Conservation (phyloP, 2,329 filamentous ascomycete genomes). For the Penicillium sp. region DNA sequence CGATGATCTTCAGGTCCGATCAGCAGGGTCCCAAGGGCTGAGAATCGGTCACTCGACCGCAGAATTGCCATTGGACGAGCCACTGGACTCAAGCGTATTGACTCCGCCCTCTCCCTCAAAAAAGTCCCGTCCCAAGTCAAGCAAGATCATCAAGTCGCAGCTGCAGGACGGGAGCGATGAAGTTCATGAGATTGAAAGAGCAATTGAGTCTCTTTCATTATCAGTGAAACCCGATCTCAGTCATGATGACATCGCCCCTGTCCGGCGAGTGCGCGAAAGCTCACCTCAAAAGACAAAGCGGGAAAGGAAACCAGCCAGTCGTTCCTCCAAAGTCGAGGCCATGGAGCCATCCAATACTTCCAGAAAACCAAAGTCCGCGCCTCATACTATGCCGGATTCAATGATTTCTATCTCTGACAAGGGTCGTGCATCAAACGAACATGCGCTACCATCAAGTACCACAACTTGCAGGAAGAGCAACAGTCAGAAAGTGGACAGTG, state of each 20-base stretch:
- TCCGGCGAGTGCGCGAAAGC: not conserved
- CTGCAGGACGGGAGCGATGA: not conserved
- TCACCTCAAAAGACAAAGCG: not conserved
- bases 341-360: not conserved
- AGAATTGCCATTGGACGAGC: not conserved
- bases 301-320: not conserved
- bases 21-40: slow-evolving; percentile 7
- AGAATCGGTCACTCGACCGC: slow-evolving; percentile 29
- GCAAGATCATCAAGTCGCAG: not conserved
- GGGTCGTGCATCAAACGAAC: not conserved
- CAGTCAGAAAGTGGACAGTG: not conserved
- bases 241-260: not conserved
- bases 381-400: not conserved
- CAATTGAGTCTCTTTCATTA: slow-evolving; percentile 22
- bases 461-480: not conserved
- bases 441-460: not conserved
- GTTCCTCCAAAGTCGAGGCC: not conserved
- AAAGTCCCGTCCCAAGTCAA: not conserved
- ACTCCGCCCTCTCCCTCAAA: not conserved
- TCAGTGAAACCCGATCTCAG: slow-evolving; percentile 4
- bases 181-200: slow-evolving; percentile 20
- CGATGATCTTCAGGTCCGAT: slow-evolving; percentile 1
- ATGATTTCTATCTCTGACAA: not conserved
- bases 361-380: not conserved
- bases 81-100: not conserved